Evolutionary conservation across 1,284 basidiomycete genomes (phyloP), one percentile per base, ranked within the genome.

Genomic region (Anthracocystis setariae): DNA sequence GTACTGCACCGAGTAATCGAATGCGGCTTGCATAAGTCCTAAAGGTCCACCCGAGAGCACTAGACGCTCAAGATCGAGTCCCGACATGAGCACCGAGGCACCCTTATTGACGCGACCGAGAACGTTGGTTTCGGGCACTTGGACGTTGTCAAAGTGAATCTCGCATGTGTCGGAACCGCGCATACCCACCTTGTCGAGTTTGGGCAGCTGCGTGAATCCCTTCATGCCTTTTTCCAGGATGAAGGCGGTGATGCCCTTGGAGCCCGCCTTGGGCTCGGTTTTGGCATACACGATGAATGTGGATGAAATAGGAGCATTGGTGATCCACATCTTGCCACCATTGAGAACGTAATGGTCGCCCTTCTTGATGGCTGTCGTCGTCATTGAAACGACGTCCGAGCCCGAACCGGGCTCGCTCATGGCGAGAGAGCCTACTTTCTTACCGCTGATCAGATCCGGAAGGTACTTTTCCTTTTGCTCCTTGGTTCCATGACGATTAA

Each of bases 291-390:
- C 92, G 20, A 97, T 90, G 25, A 96, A 87, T 0, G 93, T 96
- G 12, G 90, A 91, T 2, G 94, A 92, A 24, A 90, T 86, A 1
- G 94, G 92, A 4, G 93, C 93, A 82, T 98, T 98, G 27, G 94
- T 97, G 82, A 97, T 97, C 93, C 93, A 96, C 85, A 93, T 93
- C 84, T 96, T 97, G 77, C 89, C 92, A 1, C 94, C 94, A 77
- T 92, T 95, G 72, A 96, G 83, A 59, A 87, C 85, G 86, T 89
- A 96, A 40, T 90, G 89, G 38, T 89, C 90, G 18, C 88, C 85
- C 33, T 90, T 87, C 84, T 90, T 90, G 64, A 90, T 89, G 17
- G 93, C 93, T 53, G 87, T 67, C 47, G 93, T 86, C 76, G 86
- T 87, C 94, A 96, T 97, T 77, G 90, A 91, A 21, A 96, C 89